phyloP scores from a whole-genome alignment of 2,329 filamentous ascomycete genomes.

The Aschersonia sp. region DNA sequence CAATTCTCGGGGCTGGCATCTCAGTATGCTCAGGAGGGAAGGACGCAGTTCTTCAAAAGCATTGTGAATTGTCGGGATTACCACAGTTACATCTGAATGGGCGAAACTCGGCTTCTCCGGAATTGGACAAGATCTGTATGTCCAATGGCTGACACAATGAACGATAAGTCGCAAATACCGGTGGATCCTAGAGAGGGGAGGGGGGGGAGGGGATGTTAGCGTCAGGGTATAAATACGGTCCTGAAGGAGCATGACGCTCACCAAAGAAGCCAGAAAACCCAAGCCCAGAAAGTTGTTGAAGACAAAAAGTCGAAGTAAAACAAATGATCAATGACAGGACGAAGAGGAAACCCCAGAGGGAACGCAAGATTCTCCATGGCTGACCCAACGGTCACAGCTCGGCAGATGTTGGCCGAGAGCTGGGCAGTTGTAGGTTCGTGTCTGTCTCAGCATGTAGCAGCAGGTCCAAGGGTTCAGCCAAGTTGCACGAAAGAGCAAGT shows the following conservation, averaged over 20 bases:
- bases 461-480: not conserved
- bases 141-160: slow-evolving; percentile 75
- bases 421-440: not conserved
- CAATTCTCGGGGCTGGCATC: slow-evolving; percentile 54
- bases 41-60: slow-evolving; percentile 69
- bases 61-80: slow-evolving; percentile 85
- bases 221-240: not conserved
- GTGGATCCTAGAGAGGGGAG: slow-evolving; percentile 47
- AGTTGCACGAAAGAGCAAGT: not conserved
- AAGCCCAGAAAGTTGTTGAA: slow-evolving; percentile 32
- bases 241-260: slow-evolving; percentile 16
- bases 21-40: slow-evolving; percentile 65
- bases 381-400: not conserved
- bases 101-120: slow-evolving; percentile 69
- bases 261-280: slow-evolving; percentile 29
- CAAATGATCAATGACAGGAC: slow-evolving; percentile 1
- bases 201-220: slow-evolving; percentile 7
- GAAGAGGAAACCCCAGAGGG: not conserved
- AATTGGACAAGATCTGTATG: slow-evolving; percentile 71
- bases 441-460: not conserved
- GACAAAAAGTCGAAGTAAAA: slow-evolving; percentile 20
- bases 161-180: slow-evolving; percentile 76
- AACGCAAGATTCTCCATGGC: slow-evolving; percentile 1
- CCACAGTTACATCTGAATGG: slow-evolving; percentile 76
- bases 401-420: not conserved